Percentiles rank a stretch among this genome's conserved stretches.
Conservation (phyloP, 306 rosid genomes). For the Calophaca sinica region DNA sequence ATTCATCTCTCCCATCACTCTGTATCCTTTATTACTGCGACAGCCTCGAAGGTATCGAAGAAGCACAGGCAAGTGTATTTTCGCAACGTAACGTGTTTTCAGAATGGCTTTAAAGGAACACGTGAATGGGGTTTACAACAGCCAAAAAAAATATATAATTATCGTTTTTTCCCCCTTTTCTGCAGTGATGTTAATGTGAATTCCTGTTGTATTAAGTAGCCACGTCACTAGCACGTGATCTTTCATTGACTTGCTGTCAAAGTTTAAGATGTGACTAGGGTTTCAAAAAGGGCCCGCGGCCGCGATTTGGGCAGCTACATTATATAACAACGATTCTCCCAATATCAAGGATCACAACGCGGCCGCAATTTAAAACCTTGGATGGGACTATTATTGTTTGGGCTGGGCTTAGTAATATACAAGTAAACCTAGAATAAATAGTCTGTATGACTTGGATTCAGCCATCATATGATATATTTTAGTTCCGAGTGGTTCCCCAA, state of each 20-base stretch:
- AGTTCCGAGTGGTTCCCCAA: constrained; percentile 19
- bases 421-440: constrained; percentile 8
- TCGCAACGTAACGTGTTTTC: neutral
- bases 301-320: too few relatives aligned
- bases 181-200: constrained; percentile 17
- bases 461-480: neutral
- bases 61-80: neutral
- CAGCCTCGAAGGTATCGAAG: constrained; percentile 11
- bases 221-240: neutral
- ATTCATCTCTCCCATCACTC: constrained; percentile 10
- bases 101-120: constrained; percentile 10
- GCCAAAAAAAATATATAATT: neutral
- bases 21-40: neutral
- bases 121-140: constrained; percentile 1
- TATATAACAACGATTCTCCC: too few relatives aligned
- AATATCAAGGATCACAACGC: too few relatives aligned
- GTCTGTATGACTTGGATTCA: constrained; percentile 1
- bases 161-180: neutral
- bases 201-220: neutral
- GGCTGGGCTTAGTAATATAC: constrained; percentile 25
- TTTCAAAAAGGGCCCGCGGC: too few relatives aligned
- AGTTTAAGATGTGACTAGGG: neutral
- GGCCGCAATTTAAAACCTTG: too few relatives aligned
- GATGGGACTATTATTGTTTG: constrained; percentile 9
- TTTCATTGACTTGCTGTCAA: neutral